phyloP scores from a whole-genome alignment of 2,329 filamentous ascomycete genomes.

The Torrubiellomyces zombiae region DNA sequence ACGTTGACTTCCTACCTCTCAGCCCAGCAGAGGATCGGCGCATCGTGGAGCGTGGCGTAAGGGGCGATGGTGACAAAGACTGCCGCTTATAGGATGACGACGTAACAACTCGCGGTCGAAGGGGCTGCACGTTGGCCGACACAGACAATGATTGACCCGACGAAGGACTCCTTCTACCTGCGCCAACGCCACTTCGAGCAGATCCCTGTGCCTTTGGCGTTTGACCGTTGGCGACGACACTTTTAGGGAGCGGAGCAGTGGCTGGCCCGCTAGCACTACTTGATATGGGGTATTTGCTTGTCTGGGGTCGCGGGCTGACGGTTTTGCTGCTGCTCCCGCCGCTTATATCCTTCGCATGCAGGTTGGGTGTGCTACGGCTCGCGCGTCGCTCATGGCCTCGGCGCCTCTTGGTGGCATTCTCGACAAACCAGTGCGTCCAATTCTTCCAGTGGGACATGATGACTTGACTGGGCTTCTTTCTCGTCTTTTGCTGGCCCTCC shows the following conservation, averaged over 20 bases:
- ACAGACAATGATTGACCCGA: conserved; percentile 11
- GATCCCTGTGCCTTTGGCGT: conserved; percentile 15
- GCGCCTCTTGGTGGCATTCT: conserved; percentile 38
- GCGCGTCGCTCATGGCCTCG: conserved; percentile 30
- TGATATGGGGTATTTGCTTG: conserved; percentile 35
- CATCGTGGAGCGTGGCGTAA: conserved; percentile 78
- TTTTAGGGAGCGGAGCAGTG: conserved; percentile 30
- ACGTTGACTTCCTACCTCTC: conserved; percentile 86
- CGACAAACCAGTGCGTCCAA: conserved; percentile 46
- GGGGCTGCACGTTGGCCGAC: conserved; percentile 10
- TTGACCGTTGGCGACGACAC: conserved; percentile 35
- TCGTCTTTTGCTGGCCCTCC: conserved; percentile 25
- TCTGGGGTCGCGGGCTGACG: conserved; percentile 40
- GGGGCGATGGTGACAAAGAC: conserved; percentile 69
- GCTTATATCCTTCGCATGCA: conserved; percentile 31
- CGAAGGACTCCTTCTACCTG: no score
- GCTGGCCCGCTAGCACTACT: conserved; percentile 17
- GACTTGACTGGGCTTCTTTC: conserved; percentile 40
- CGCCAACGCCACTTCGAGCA: no score
- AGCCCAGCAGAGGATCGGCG: conserved; percentile 70
- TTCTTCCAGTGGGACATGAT: conserved; percentile 46
- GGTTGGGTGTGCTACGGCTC: conserved; percentile 42
- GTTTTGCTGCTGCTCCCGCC: conserved; percentile 31
- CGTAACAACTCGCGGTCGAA: conserved; percentile 14
- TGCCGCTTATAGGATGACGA: conserved; percentile 46